Percentiles rank a stretch among this genome's conserved stretches.
These are phyloP conservation scores for Capniomyces stellatus DNA, from an alignment of 371 early-diverging fungal genomes.

Conservation along the genomic window DNA sequence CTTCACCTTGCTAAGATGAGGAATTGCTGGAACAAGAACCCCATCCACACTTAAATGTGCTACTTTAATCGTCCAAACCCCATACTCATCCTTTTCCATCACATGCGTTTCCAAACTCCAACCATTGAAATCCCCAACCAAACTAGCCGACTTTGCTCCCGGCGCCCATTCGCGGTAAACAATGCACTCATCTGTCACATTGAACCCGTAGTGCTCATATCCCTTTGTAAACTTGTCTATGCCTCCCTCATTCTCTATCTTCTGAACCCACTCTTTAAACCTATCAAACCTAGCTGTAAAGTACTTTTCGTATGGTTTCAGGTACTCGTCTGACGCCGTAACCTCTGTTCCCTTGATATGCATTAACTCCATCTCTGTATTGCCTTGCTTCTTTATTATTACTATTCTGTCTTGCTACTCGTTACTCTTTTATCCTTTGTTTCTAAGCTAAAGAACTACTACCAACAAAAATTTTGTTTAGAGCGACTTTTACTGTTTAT, in stretches of 20 bases:
- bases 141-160: slow-evolving; percentile 50
- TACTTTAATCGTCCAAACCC: slow-evolving; percentile 56
- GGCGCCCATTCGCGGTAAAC: slow-evolving; percentile 92
- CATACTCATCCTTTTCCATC: slow-evolving; percentile 60
- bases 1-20: slow-evolving; percentile 78
- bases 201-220: slow-evolving; percentile 63
- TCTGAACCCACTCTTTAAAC: slow-evolving; percentile 40
- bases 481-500: no score
- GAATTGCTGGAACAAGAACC: slow-evolving; percentile 37
- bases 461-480: not conserved
- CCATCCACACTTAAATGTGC: slow-evolving; percentile 31
- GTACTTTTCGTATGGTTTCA: slow-evolving; percentile 40
- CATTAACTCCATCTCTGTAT: not conserved
- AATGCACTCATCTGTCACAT: slow-evolving; percentile 32
- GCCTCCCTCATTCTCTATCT: slow-evolving; percentile 54
- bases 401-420: not conserved
- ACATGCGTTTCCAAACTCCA: slow-evolving; percentile 60
- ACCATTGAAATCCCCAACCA: slow-evolving; percentile 85
- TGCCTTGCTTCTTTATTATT: no score
- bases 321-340: slow-evolving; percentile 43
- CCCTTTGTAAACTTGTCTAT: slow-evolving; percentile 62
- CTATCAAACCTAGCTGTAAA: slow-evolving; percentile 35
- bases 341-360: not conserved
- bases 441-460: not conserved
- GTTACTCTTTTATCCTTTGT: not conserved